Base-by-base conservation (phyloP, 495 filamentous ascomycete genomes). In the Xylaria castorea region DNA sequence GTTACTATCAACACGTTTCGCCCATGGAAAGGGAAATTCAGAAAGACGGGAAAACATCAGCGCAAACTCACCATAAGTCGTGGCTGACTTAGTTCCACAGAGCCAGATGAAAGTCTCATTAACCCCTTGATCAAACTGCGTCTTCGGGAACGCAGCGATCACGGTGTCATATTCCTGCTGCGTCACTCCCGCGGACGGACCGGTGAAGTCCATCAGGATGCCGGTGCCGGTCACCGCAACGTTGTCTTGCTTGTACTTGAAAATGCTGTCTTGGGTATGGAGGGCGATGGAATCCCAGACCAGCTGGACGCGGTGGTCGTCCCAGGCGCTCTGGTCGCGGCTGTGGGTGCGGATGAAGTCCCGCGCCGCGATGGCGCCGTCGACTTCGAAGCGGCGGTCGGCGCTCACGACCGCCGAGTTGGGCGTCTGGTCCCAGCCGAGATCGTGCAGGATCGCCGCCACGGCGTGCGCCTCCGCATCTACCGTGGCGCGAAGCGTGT, bases 231-330 rank as follows among this genome's bases (percentile, higher is more conserved):
- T 77, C 5, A 79, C 32, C 36, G 63, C 60, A 14, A 86, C 84
- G 74, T 81, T 81, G 32, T 75, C 50, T 73, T 86, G 73, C 74
- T 85, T 86, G 74, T 80, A 82, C 73, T 76, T 63, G 48, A 70
- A 77, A 61, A 85, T 78, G 51, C 71, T 76, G 27, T 75, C 69
- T 66, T 78, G 79, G 51, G 80, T 81, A 75, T 84, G 83, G 42
- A 85, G 78, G 34, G 83, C 80, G 58, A 85, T 82, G 46, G 76
- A 74, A 57, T 86, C 83, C 75, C 76, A 85, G n/a, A 85, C 80
- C 1, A 84, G 73, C 76, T 85, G 83, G 20, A 81, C 66, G 14
- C 82, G 76, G 71, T 81, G 75, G 4, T 75, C 75, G 72, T 82
- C 78, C 81, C 81, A 85, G 55, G 71, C 73, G 25, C 12, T 11